A percentile compares a stretch with the other conserved stretches of the same genome.
Evolutionary conservation across 1,284 basidiomycete species (phyloP).

Genomic region (Irpex lacteus): DNA sequence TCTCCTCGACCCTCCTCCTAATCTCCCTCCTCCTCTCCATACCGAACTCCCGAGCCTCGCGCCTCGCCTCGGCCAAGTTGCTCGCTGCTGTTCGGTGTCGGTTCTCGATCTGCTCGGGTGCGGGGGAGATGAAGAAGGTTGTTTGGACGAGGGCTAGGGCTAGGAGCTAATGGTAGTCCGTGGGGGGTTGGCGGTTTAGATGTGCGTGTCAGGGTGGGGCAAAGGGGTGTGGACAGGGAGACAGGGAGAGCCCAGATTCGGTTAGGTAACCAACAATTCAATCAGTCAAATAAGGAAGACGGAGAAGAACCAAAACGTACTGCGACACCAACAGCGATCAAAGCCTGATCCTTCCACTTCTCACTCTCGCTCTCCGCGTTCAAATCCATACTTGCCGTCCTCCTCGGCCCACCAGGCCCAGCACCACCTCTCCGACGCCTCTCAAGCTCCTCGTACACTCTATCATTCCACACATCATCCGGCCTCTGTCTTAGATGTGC

Average conservation of each 20-base stretch:
- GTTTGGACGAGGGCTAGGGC: not conserved
- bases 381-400: not conserved
- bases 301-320: not conserved
- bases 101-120: not conserved
- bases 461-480: constrained; percentile 22
- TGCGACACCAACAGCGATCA: not conserved
- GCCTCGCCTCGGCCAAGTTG: constrained; percentile 41
- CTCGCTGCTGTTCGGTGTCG: constrained; percentile 27
- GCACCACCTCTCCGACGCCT: constrained; percentile 25
- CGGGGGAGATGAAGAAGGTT: not conserved
- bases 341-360: not conserved
- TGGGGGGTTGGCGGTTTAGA: too few species aligned
- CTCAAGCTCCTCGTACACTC: constrained; percentile 38
- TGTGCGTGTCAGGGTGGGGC: not conserved
- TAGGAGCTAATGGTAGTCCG: too few species aligned
- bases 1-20: constrained; percentile 34
- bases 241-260: too few species aligned
- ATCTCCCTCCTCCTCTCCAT: constrained; percentile 38
- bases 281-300: not conserved
- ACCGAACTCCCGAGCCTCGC: constrained; percentile 39
- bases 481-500: not conserved
- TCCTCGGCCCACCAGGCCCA: not conserved
- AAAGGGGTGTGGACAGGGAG: not conserved
- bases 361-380: not conserved
- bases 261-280: too few species aligned